phyloP scores from a whole-genome alignment of 352 stramenopile species.

The Phytophthora ohioensis region DNA sequence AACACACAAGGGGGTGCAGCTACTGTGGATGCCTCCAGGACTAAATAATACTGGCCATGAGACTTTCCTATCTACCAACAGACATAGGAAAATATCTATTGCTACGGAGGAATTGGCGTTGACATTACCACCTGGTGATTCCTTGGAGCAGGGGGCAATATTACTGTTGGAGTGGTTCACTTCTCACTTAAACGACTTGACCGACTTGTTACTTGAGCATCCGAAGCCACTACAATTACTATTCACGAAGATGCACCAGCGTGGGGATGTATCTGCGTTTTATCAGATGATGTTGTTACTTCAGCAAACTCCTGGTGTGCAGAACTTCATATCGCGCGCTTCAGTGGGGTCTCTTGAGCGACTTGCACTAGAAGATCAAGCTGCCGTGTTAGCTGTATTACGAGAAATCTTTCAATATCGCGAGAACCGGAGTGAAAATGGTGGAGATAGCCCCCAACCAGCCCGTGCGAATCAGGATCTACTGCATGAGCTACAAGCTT shows the following conservation, averaged over 20 bases:
- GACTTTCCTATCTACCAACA: conserved; percentile 12
- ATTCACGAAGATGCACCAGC: conserved; percentile 69
- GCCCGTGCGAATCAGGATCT: conserved; percentile 52
- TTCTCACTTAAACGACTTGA: conserved; percentile 61
- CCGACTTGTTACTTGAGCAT: conserved; percentile 57
- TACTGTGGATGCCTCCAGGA: conserved; percentile 59
- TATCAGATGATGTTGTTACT: conserved; percentile 75
- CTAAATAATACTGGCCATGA: conserved; percentile 12
- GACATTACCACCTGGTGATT: conserved; percentile 17
- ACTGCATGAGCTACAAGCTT: conserved; percentile 59
- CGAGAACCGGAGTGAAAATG: conserved; percentile 21
- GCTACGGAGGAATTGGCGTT: conserved; percentile 28
- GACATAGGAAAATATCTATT: conserved; percentile 20
- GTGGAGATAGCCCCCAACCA: conserved; percentile 6
- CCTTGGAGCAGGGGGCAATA: conserved; percentile 27
- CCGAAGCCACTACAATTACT: conserved; percentile 68
- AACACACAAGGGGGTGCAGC: conserved; percentile 62
- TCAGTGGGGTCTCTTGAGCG: conserved; percentile 61
- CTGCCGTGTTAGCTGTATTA: conserved; percentile 55
- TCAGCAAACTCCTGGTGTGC: conserved; percentile 62
- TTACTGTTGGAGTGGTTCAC: conserved; percentile 72
- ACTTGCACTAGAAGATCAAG: conserved; percentile 68
- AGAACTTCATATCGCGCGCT: conserved; percentile 65
- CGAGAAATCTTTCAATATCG: conserved; percentile 58
- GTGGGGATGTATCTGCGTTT: conserved; percentile 57